Base-by-base conservation (phyloP, 2,329 filamentous ascomycete genomes). In the Amauroascus niger region DNA sequence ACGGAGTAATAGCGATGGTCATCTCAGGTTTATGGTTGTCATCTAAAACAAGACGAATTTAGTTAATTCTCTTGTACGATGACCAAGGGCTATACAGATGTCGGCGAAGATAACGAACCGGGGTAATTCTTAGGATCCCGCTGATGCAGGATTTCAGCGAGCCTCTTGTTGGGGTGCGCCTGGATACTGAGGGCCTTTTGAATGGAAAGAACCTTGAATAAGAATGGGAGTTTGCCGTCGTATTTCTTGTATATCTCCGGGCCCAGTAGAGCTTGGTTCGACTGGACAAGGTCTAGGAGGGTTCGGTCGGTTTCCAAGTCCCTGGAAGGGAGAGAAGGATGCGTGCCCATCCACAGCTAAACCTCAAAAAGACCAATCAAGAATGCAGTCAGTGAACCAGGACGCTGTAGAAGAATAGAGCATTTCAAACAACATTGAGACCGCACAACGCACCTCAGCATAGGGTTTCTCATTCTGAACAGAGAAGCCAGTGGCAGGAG, bases 11-110 rank as follows among this genome's bases (percentile, higher is more conserved):
- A 58, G 93, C 93, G 69, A 98, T 95, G 58, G 93, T 90, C 93
- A 98, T 98, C 73, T 98, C 93, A 32, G 93, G 93, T 74, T 98
- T 98, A 78, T 98, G 93, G 74, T 98, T 98, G 75, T 97, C 91
- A 76, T 98, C 89, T 71, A 39, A n/a, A n/a, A 11, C 35, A 60
- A 24, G 30, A 40, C 18, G 22, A 18, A 14, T 46, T 35, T n/a
- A n/a, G n/a, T n/a, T n/a, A n/a, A 39, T 18, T 16, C 8, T 28
- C 35, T 39, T 40, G 32, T 35, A 35, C 3, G 8, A 11, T 35
- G 32, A 14, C 6, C 6, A 3, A 11, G 13, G 11, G 7, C 13
- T 35, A 11, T 5, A 35, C 13, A 11, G 3, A 14, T 35, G 8
- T 8, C 13, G n/a, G 1, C 13, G n/a, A 16, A 46, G 7, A 26